phyloP scores from a whole-genome alignment of 768 basidiomycete species.

The Suillus weaverae region DNA sequence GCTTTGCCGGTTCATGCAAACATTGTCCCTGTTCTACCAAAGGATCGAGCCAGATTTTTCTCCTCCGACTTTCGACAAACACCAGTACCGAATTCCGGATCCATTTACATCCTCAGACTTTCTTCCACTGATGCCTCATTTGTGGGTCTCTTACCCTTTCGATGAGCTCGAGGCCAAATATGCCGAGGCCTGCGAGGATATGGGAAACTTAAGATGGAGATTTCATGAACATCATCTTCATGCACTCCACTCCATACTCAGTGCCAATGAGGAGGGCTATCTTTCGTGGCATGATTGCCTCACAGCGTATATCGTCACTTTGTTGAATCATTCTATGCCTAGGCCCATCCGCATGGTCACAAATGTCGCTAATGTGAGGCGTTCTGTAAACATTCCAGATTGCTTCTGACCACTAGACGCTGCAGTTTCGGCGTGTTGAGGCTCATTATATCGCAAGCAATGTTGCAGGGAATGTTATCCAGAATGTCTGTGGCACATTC shows the following conservation, averaged over 20 bases:
- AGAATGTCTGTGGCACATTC: conserved; percentile 18
- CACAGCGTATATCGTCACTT: conserved; percentile 26
- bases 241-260: conserved; percentile 17
- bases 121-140: conserved; percentile 25
- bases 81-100: conserved; percentile 21
- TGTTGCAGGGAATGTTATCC: conserved; percentile 22
- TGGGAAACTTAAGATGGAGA: conserved; percentile 20
- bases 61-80: conserved; percentile 27
- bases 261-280: background rate
- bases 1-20: conserved; percentile 30
- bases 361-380: conserved; percentile 30
- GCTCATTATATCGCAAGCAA: conserved; percentile 20
- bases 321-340: conserved; percentile 19
- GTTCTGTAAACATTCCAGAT: background rate
- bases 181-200: conserved; percentile 10
- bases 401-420: background rate
- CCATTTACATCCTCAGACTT: conserved; percentile 14
- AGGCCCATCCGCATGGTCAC: conserved; percentile 20
- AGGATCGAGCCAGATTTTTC: conserved; percentile 11
- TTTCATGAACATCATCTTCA: conserved; percentile 14
- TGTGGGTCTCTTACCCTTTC: conserved; percentile 17
- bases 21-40: conserved; percentile 32
- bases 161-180: conserved; percentile 21
- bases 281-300: conserved; percentile 33
- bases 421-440: conserved; percentile 20